Evolutionary conservation across 2,329 filamentous ascomycete species (phyloP).

Genomic region (Clarireedia homoeocarpa): DNA sequence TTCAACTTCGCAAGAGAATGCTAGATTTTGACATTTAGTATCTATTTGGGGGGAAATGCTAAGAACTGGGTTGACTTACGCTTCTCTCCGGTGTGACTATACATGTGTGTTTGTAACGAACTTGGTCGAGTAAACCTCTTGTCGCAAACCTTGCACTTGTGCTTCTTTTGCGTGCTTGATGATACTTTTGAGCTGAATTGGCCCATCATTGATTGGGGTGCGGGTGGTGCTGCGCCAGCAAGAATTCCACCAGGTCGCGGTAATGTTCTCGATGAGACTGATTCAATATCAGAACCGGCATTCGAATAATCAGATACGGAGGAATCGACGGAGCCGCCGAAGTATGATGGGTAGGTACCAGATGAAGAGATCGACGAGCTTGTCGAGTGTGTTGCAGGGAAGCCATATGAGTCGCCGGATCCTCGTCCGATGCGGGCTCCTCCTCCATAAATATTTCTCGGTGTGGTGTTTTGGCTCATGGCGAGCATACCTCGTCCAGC

Average conservation of each 20-base stretch:
- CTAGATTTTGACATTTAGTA: slow-evolving; percentile 41
- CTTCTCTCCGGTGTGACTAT: slow-evolving; percentile 96
- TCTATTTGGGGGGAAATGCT: slow-evolving; percentile 3
- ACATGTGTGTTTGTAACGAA: slow-evolving; percentile 95
- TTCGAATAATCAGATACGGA: slow-evolving; percentile 92
- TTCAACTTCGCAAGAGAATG: slow-evolving; percentile 89
- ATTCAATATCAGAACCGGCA: slow-evolving; percentile 77
- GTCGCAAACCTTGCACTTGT: slow-evolving; percentile 98
- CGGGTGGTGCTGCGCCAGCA: slow-evolving; percentile 60
- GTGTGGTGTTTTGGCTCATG: slow-evolving; percentile 92
- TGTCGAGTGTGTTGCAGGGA: slow-evolving; percentile 74
- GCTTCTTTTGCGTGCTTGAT: slow-evolving; percentile 95
- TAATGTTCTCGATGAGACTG: slow-evolving; percentile 71
- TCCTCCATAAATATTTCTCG: slow-evolving; percentile 78
- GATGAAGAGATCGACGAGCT: slow-evolving; percentile 87
- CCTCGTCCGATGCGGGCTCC: slow-evolving; percentile 52
- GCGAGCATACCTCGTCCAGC: slow-evolving; percentile 91
- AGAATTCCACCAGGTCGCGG: slow-evolving; percentile 66
- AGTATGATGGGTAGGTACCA: slow-evolving; percentile 75
- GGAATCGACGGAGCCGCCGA: slow-evolving; percentile 75
- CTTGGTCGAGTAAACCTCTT: slow-evolving; percentile 94
- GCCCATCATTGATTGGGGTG: slow-evolving; percentile 95
- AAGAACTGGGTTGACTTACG: slow-evolving; percentile 50
- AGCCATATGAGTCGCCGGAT: slow-evolving; percentile 83
- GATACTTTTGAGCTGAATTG: slow-evolving; percentile 97